These are phyloP conservation scores for Magnusiomyces fungicola DNA, from an alignment of 1,139 yeast genomes.

Conservation along the genomic window DNA sequence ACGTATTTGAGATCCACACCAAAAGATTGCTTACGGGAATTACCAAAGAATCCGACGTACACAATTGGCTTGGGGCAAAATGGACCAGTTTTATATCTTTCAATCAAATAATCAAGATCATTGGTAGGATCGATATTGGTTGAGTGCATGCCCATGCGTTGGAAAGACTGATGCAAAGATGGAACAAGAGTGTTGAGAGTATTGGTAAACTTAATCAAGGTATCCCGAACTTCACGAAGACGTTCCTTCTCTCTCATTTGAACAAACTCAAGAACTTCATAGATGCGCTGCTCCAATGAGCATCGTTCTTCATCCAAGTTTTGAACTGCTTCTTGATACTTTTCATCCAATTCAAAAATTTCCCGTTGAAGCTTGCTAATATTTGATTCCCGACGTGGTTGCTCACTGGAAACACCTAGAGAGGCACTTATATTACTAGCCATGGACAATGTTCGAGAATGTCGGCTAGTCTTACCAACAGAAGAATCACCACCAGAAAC, in stretches of 20 bases:
- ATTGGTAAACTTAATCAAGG: slow-evolving; percentile 55
- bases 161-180: slow-evolving; percentile 26
- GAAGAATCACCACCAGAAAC: neutral
- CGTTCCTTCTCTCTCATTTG: slow-evolving; percentile 75
- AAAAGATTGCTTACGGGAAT: slow-evolving; percentile 57
- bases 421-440: no score
- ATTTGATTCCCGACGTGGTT: slow-evolving; percentile 12
- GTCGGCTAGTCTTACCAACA: neutral
- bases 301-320: slow-evolving; percentile 61
- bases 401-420: neutral
- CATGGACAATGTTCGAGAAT: neutral
- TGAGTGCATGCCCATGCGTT: slow-evolving; percentile 47
- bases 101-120: slow-evolving; percentile 55
- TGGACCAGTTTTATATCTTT: slow-evolving; percentile 58
- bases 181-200: slow-evolving; percentile 43
- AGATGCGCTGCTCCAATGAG: slow-evolving; percentile 58
- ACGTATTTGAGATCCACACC: slow-evolving; percentile 61
- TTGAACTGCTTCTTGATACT: slow-evolving; percentile 47
- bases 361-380: slow-evolving; percentile 22
- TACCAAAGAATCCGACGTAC: slow-evolving; percentile 62
- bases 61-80: slow-evolving; percentile 63
- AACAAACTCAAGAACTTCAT: slow-evolving; percentile 61
- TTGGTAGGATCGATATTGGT: slow-evolving; percentile 53
- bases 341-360: slow-evolving; percentile 40
- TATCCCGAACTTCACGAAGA: slow-evolving; percentile 58